Evolutionary conservation across 352 stramenopile species (phyloP), one percentile per base, ranked within the genome.

Genomic region (Globisporangium spiculum): DNA sequence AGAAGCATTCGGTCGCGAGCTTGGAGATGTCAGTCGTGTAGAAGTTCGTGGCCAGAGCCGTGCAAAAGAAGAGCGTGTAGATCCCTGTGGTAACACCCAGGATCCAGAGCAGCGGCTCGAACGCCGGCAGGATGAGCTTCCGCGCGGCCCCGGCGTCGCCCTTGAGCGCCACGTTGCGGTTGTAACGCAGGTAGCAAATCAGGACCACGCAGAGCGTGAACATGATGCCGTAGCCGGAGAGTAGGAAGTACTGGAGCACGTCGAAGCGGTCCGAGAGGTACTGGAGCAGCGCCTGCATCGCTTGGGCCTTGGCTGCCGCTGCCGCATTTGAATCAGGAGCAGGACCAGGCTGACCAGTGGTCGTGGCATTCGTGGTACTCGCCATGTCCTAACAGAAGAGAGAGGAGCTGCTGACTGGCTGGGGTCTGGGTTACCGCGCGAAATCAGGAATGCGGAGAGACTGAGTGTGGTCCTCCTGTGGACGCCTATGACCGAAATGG

Each of bases 121-220:
- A 93, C 8, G 83, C 81, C 10, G 84, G 84, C 34, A 91, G 53
- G 30, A 91, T 74, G 52, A 92, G 66, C 66, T 92, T 92, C 48
- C 82, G 72, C 3, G 81, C 72, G 12, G 83, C 83, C 0, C 69
- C 70, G 0, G 71, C 65, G 57, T 93, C 74, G 8, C 85, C 81
- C 30, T 69, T 74, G 32, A 85, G 67, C 10, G 83, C 85, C 3
- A 84, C 70, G 32, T 80, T 67, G 14, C 85, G 81, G 60, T 89
- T 90, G 61, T 75, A 72, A 1, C 85, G 75, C 48, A 93, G 69
- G 68, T 91, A 93, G 5, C 52, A n/a, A 30, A 90, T 71, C 6
- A 91, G 68, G 27, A 71, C 53, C 38, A 80, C 48, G 55, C 68
- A 80, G 57, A 86, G 74, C 10, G 63, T 20, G 30, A 79, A 81